Conservation (phyloP, 805 yeast genomes). For the Hanseniaspora thailandica region DNA sequence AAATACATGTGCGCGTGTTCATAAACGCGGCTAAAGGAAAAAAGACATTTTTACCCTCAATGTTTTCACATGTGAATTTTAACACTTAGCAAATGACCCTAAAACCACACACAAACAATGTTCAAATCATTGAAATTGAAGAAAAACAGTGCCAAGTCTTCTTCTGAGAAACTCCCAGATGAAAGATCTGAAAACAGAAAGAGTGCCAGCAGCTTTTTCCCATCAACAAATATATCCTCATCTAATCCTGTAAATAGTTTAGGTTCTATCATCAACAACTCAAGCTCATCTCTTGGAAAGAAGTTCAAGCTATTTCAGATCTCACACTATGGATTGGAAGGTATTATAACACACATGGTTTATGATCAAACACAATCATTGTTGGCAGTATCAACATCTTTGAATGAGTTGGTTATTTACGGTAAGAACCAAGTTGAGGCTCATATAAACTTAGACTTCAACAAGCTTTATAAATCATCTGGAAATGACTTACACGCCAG, state of each 20-base stretch:
- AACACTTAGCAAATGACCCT: too few species aligned
- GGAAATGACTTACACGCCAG: conserved; percentile 21
- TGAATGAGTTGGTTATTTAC: conserved; percentile 60
- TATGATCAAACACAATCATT: conserved; percentile 83
- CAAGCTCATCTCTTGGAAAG: conserved; percentile 17
- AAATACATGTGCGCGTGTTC: not conserved
- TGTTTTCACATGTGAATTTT: too few species aligned
- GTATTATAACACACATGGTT: conserved; percentile 55
- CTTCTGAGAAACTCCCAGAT: not conserved
- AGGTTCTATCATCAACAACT: conserved; percentile 1
- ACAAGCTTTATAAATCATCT: conserved; percentile 27
- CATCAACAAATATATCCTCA: not conserved
- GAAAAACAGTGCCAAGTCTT: not conserved
- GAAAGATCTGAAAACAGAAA: not conserved
- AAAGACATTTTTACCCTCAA: too few species aligned
- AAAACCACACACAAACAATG: not conserved
- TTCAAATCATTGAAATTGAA: conserved; percentile 9
- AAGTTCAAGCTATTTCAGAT: conserved; percentile 29
- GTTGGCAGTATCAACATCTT: conserved; percentile 64
- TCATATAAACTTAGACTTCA: conserved; percentile 39
- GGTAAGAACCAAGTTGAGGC: conserved; percentile 77
- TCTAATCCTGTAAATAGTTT: not conserved
- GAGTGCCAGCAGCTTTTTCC: not conserved
- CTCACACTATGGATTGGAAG: conserved; percentile 46
- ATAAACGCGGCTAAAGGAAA: not conserved